These are phyloP conservation scores for Botrytis elliptica DNA, from an alignment of 2,329 filamentous ascomycete genomes.

Conservation along the genomic window DNA sequence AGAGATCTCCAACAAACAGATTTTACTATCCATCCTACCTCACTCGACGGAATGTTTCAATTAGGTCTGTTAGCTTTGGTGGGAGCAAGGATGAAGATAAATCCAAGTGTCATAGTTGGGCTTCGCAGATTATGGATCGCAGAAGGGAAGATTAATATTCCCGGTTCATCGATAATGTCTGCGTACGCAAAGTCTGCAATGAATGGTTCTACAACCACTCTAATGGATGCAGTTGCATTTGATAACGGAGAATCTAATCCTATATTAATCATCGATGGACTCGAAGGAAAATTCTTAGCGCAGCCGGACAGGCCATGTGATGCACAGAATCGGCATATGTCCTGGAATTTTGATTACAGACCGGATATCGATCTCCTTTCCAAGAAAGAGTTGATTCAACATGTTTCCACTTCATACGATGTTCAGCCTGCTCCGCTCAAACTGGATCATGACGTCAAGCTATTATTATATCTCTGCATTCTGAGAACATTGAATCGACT, in stretches of 20 bases:
- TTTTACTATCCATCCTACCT: not conserved
- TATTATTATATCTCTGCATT: not conserved
- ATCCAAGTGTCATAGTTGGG: not conserved
- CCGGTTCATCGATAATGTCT: not conserved
- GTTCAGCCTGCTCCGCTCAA: not conserved
- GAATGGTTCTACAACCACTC: not conserved
- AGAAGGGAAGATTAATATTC: not conserved
- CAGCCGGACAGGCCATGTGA: not conserved
- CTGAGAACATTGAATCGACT: not conserved
- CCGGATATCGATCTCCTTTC: not conserved
- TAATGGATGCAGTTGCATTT: not conserved
- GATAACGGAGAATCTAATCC: not conserved
- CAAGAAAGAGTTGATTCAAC: not conserved
- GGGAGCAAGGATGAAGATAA: not conserved
- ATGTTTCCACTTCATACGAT: not conserved
- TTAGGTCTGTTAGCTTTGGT: not conserved
- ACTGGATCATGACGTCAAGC: not conserved
- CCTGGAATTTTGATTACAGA: not conserved
- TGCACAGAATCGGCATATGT: not conserved
- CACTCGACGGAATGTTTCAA: not conserved
- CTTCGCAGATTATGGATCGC: not conserved
- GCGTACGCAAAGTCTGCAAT: not conserved
- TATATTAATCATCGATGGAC: not conserved
- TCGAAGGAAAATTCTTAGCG: not conserved
- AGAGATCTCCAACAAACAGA: not conserved